A percentile compares a stretch with the other conserved stretches of the same genome.
phyloP scores from a whole-genome alignment of 495 filamentous ascomycete species.

The Aspergillus funiculosus region DNA sequence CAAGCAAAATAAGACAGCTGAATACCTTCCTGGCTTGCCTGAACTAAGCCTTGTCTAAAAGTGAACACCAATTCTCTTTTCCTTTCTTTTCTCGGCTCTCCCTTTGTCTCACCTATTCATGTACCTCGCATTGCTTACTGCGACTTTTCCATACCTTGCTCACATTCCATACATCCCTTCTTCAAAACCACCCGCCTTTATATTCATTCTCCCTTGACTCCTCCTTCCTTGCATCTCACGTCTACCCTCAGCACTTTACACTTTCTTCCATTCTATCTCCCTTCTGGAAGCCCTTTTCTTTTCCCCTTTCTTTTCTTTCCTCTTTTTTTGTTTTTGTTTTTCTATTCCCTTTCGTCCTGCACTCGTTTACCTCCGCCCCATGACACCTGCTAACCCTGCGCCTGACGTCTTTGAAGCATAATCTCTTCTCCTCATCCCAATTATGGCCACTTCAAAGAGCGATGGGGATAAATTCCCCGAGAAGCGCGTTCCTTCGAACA shows the following conservation, averaged over 20 bases:
- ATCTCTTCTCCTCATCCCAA: too few relatives aligned
- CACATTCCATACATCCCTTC: conserved; percentile 2
- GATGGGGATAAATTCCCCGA: conserved; percentile 12
- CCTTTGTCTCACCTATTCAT: conserved; percentile 6
- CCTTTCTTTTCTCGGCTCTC: conserved; percentile 6
- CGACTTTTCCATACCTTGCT: conserved; percentile 3
- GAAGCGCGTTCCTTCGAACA: conserved; percentile 16
- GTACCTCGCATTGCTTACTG: neutral
- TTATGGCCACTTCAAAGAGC: conserved; percentile 8
- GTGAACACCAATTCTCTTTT: neutral
- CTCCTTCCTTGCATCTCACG: neutral
- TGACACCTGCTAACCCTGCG: neutral
- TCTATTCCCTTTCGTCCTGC: neutral
- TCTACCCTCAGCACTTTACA: too few relatives aligned
- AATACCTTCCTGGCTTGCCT: neutral
- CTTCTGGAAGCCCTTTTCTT: conserved; percentile 6
- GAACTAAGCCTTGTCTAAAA: too few relatives aligned
- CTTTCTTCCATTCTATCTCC: conserved; percentile 4
- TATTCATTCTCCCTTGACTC: neutral
- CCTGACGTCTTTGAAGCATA: neutral
- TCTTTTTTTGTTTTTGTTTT: neutral
- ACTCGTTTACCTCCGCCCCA: too few relatives aligned
- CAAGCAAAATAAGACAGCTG: neutral
- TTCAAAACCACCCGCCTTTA: neutral
- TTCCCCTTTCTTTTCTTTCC: neutral